phyloP scores from a whole-genome alignment of 2,329 filamentous ascomycete species.

The Colletotrichum horii region DNA sequence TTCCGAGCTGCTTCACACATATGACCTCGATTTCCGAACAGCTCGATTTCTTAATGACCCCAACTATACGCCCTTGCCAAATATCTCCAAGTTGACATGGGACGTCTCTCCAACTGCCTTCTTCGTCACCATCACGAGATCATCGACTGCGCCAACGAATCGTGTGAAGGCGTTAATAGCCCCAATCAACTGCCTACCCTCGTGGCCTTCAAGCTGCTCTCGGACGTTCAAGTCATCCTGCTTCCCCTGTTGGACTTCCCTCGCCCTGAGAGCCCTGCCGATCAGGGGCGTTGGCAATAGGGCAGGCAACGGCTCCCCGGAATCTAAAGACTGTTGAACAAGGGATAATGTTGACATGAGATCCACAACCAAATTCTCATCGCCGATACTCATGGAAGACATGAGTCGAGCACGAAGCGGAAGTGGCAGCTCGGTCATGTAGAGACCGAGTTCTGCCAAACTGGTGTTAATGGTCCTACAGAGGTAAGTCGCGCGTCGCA shows the following conservation, averaged over 20 bases:
- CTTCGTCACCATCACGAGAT: not conserved
- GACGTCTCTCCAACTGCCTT: not conserved
- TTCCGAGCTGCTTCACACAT: not conserved
- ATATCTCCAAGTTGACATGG: not conserved
- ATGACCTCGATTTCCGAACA: not conserved
- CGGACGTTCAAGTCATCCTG: not conserved
- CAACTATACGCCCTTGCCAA: not conserved
- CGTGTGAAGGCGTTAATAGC: not conserved
- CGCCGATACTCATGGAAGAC: not conserved
- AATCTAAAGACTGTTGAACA: not conserved
- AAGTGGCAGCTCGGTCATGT: not conserved
- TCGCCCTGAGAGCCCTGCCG: not conserved
- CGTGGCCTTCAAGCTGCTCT: not conserved
- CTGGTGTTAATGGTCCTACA: not conserved
- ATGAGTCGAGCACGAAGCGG: not conserved
- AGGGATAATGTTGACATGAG: not conserved
- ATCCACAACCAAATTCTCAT: not conserved
- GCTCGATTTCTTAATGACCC: not conserved
- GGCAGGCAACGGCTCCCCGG: not conserved
- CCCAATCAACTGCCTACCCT: not conserved
- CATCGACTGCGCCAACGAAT: not conserved
- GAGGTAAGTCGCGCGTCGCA: not conserved
- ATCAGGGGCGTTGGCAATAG: not conserved
- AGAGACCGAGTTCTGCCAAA: not conserved
- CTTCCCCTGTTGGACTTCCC: not conserved